phyloP scores from a whole-genome alignment of 345 rosid species.

The Corchorus capsularis region DNA sequence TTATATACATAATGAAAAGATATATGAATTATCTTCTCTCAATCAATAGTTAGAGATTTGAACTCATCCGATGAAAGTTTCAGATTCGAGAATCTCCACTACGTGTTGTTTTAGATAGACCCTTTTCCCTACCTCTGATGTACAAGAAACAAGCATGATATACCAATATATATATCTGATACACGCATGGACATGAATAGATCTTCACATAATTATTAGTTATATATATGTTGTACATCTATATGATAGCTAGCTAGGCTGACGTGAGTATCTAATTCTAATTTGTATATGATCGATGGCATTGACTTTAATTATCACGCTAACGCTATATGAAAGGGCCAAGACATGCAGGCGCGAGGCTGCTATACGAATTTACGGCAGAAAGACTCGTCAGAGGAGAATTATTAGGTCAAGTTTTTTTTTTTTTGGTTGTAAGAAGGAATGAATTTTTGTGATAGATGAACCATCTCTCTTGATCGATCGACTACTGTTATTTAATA shows the following conservation, averaged over 20 bases:
- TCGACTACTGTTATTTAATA: not conserved
- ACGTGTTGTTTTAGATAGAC: too few species aligned
- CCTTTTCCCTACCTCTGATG: too few species aligned
- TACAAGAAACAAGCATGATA: too few species aligned
- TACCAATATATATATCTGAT: too few species aligned
- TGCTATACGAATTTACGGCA: conserved; percentile 5
- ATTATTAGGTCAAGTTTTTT: not conserved
- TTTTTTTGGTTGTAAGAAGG: not conserved
- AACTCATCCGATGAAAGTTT: too few species aligned
- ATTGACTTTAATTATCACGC: conserved; percentile 23
- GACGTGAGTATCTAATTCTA: not conserved
- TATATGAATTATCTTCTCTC: too few species aligned
- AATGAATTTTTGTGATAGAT: conserved; percentile 9
- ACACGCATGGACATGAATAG: not conserved
- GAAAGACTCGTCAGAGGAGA: not conserved
- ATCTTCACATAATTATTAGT: not conserved
- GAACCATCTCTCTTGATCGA: not conserved
- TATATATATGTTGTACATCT: not conserved
- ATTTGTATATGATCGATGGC: not conserved
- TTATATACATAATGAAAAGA: too few species aligned
- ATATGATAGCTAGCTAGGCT: not conserved
- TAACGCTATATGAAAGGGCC: conserved; percentile 36
- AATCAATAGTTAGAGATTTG: too few species aligned
- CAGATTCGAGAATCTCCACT: too few species aligned
- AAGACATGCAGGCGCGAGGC: conserved; percentile 42